Percentiles rank a stretch among this genome's conserved stretches.
Evolutionary conservation across 1,284 basidiomycete species (phyloP).

Genomic region (Marasmius tenuissimus): DNA sequence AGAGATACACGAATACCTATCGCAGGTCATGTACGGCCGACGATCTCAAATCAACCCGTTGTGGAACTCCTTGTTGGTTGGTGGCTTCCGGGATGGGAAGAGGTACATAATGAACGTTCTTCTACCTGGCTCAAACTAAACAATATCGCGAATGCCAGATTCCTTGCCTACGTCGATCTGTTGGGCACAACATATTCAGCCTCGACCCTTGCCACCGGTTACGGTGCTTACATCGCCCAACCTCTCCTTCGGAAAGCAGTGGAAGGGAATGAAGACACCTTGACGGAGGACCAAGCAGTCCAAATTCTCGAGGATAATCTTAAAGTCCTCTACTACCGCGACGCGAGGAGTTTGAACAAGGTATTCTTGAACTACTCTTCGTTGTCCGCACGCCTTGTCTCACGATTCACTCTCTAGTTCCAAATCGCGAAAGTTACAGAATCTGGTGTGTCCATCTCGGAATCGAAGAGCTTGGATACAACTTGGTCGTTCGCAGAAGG

Average conservation of each 20-base stretch:
- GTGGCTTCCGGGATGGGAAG: slow-evolving; percentile 84
- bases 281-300: slow-evolving; percentile 82
- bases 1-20: slow-evolving; percentile 93
- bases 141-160: slow-evolving; percentile 44
- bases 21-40: slow-evolving; percentile 89
- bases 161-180: slow-evolving; percentile 95
- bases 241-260: slow-evolving; percentile 90
- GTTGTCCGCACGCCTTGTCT: background rate
- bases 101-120: slow-evolving; percentile 42
- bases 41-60: slow-evolving; percentile 90
- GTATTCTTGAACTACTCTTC: slow-evolving; percentile 39
- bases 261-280: slow-evolving; percentile 74
- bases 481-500: slow-evolving; percentile 93
- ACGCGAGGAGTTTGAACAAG: slow-evolving; percentile 96
- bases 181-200: slow-evolving; percentile 94
- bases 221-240: slow-evolving; percentile 93
- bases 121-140: background rate
- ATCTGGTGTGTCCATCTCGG: slow-evolving; percentile 79
- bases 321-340: slow-evolving; percentile 95
- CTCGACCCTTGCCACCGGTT: slow-evolving; percentile 95
- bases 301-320: slow-evolving; percentile 85
- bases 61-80: slow-evolving; percentile 95
- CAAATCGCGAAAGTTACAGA: slow-evolving; percentile 92
- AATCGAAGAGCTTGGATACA: slow-evolving; percentile 77
- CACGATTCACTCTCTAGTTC: slow-evolving; percentile 55